Evolutionary conservation across 805 yeast genomes (phyloP), one percentile per base, ranked within the genome.

Genomic region (Trichomonascus vanleenenianus): DNA sequence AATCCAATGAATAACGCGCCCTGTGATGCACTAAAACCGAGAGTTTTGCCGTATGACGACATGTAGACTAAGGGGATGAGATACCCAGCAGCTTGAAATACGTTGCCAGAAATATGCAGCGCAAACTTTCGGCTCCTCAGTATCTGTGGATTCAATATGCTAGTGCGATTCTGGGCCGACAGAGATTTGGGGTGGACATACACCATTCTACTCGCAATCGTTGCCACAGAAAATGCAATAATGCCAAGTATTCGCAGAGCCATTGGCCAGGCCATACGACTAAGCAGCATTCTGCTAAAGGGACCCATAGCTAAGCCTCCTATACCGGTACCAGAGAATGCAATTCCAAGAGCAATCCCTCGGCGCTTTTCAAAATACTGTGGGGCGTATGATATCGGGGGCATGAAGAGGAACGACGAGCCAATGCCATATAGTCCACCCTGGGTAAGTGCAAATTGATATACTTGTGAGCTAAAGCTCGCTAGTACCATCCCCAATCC

Each of bases 261-360:
- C 53, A 51, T 47, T 36, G 42, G 40, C 52, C 53, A 53, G 30
- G 55, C 55, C 2, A 51, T 43, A 7, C 39, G 8, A n/a, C 49
- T 12, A 16, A 49, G 35, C 35, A 53, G 40, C 8, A 32, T 39
- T 10, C 47, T 32, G 7, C 52, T 20, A 11, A 51, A 22, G 11
- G 54, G 53, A 1, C 55, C 56, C 49, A 52, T 42, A 1, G 44
- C 52, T 18, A 55, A 32, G 2, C 58, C 59, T 2, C 56, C 59
- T 3, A 54, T 39, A 19, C 56, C 59, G 14, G 59, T 56, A 5
- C 59, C 59, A 6, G 56, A 25, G 30, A 49, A 49, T 3, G 54
- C 45, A 8, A 55, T 42, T 2, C 59, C 59, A 49, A 55, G 52
- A 11, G 59, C 59, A 8, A 55, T 46, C 5, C 59, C 59, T 37